Evolutionary conservation across 108 stramenopile species (phyloP).

Genomic region (Heterococcus sp.): DNA sequence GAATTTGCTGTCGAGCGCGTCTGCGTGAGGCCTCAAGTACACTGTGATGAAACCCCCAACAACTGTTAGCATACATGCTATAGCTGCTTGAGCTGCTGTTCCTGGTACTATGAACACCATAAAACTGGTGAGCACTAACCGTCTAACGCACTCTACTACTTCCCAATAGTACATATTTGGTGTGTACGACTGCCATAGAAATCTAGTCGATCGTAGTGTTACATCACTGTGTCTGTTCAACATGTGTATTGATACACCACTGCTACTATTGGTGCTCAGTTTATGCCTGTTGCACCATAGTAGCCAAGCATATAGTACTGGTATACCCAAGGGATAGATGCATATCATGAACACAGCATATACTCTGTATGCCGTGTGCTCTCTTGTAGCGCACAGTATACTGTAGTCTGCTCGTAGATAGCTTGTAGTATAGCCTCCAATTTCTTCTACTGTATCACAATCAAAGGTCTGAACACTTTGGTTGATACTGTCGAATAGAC

Average conservation of each 20-base stretch:
- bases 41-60: too few relatives aligned
- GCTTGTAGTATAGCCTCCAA: background rate
- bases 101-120: too few relatives aligned
- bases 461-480: slow-evolving; percentile 12
- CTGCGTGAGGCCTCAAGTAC: too few relatives aligned
- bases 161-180: too few relatives aligned
- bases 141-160: too few relatives aligned
- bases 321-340: slow-evolving; percentile 31
- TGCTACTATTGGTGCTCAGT: too few relatives aligned
- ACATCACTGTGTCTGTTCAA: background rate
- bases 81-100: too few relatives aligned
- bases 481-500: background rate
- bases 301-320: slow-evolving; percentile 24
- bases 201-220: background rate
- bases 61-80: too few relatives aligned
- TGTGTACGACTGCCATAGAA: too few relatives aligned
- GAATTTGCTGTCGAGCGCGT: too few relatives aligned
- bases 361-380: slow-evolving; percentile 1
- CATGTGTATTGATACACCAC: too few relatives aligned
- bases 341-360: slow-evolving; percentile 11
- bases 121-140: too few relatives aligned
- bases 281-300: background rate
- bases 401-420: slow-evolving; percentile 18
- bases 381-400: slow-evolving; percentile 2
- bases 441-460: slow-evolving; percentile 3